These are phyloP conservation scores for Dothidotthia symphoricarpi DNA, from an alignment of 2,329 filamentous ascomycete species.

Conservation along the genomic window DNA sequence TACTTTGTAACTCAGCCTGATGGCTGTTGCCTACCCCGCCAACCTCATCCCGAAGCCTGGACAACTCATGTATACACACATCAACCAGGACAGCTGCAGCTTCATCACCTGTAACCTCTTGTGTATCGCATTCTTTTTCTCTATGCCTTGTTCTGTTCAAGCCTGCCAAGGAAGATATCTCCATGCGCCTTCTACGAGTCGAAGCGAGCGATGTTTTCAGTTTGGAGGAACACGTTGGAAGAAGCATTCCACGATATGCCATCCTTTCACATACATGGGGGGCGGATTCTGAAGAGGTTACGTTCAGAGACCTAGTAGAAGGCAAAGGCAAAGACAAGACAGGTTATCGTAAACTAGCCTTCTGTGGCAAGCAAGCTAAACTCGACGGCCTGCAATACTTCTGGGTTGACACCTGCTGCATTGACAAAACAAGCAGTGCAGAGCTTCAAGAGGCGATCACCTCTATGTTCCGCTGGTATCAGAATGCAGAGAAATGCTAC, in stretches of 20 bases:
- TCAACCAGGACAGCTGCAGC: too few relatives aligned
- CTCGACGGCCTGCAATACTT: slow-evolving; percentile 8
- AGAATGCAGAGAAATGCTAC: slow-evolving; percentile 13
- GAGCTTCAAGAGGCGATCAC: slow-evolving; percentile 16
- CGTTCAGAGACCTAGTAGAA: slow-evolving; percentile 8
- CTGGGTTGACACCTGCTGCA: slow-evolving; percentile 21
- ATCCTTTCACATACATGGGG: slow-evolving; percentile 20
- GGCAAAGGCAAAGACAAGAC: neutral
- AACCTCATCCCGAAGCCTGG: too few relatives aligned
- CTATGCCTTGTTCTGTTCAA: too few relatives aligned
- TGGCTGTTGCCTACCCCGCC: too few relatives aligned
- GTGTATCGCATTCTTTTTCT: too few relatives aligned
- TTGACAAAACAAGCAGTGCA: slow-evolving; percentile 11
- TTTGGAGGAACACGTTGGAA: slow-evolving; percentile 2
- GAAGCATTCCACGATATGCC: slow-evolving; percentile 8
- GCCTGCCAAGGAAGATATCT: too few relatives aligned
- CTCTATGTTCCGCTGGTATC: slow-evolving; percentile 23
- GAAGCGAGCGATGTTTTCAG: slow-evolving; percentile 6
- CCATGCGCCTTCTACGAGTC: slow-evolving; percentile 16
- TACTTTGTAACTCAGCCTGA: too few relatives aligned
- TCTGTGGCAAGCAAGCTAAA: slow-evolving; percentile 16
- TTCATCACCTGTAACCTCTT: too few relatives aligned
- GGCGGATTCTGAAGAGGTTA: slow-evolving; percentile 9
- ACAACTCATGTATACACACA: too few relatives aligned
- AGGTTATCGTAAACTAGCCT: slow-evolving; percentile 10